These are phyloP conservation scores for Diutina rugosa DNA, from an alignment of 1,139 yeast genomes.

Conservation along the genomic window DNA sequence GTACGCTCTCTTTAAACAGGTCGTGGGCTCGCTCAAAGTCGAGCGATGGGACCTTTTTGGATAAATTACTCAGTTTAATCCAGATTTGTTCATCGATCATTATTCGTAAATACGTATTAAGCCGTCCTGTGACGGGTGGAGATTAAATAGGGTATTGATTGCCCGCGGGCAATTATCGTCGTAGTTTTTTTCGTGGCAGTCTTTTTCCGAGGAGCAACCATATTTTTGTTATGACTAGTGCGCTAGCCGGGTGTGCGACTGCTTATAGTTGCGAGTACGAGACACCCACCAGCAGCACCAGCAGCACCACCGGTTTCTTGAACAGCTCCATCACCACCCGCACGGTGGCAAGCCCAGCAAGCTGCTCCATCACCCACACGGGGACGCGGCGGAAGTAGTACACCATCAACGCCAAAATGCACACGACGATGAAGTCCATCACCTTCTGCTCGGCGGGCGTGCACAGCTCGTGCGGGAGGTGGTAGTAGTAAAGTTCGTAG, in stretches of 20 bases:
- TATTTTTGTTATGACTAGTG: no score
- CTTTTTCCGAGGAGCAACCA: no score
- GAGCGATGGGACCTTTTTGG: not conserved
- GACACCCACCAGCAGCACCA: not conserved
- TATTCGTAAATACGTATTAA: not conserved
- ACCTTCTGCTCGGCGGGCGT: not conserved
- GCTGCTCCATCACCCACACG: not conserved
- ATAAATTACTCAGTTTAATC: not conserved
- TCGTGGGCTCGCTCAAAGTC: not conserved
- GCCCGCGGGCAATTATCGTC: no score
- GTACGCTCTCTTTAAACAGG: not conserved
- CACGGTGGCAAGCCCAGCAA: not conserved
- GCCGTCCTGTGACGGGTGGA: not conserved
- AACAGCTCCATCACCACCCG: not conserved
- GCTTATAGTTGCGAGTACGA: not conserved
- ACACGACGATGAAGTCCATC: not conserved
- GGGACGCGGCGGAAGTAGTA: not conserved
- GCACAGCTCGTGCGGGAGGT: not conserved
- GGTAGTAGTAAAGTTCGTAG: not conserved
- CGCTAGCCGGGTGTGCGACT: no score
- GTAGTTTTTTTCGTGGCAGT: no score
- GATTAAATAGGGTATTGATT: no score
- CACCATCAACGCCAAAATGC: not conserved
- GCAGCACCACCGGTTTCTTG: not conserved
- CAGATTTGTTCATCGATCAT: not conserved